Conservation (phyloP, 1,284 basidiomycete genomes). For the Ganoderma sinense region DNA sequence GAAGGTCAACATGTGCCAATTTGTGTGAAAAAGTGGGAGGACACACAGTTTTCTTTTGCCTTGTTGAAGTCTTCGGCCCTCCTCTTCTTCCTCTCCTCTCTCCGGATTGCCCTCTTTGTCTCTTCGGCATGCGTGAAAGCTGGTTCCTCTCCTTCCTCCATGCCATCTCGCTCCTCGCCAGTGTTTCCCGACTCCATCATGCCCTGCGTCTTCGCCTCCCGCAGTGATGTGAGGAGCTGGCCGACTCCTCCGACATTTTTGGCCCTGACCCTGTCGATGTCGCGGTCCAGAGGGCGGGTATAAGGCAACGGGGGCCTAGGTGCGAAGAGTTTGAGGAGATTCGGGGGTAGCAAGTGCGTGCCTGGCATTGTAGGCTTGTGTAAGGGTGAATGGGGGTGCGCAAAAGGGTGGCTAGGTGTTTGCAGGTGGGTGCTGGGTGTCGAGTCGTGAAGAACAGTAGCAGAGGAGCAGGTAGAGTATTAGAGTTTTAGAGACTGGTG, state of each 20-base stretch:
- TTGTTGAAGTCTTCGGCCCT: slow-evolving; percentile 82
- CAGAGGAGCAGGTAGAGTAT: slow-evolving; percentile 14
- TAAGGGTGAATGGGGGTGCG: background rate
- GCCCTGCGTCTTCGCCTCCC: slow-evolving; percentile 77
- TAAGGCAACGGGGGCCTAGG: slow-evolving; percentile 90
- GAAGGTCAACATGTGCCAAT: slow-evolving; percentile 6
- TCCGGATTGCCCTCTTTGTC: slow-evolving; percentile 76
- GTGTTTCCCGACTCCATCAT: slow-evolving; percentile 52
- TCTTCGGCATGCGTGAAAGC: slow-evolving; percentile 81
- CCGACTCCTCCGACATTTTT: slow-evolving; percentile 83
- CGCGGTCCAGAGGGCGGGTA: slow-evolving; percentile 82
- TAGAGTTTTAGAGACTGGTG: slow-evolving; percentile 5
- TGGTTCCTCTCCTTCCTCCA: slow-evolving; percentile 86
- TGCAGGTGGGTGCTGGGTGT: slow-evolving; percentile 7
- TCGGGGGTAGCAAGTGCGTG: slow-evolving; percentile 90
- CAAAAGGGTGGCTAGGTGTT: background rate
- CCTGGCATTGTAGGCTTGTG: slow-evolving; percentile 65
- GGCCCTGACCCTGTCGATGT: slow-evolving; percentile 75
- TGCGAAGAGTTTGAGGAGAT: slow-evolving; percentile 93
- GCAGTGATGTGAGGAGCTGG: slow-evolving; percentile 73
- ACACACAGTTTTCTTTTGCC: slow-evolving; percentile 85
- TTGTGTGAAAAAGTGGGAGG: slow-evolving; percentile 14
- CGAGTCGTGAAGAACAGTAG: slow-evolving; percentile 20
- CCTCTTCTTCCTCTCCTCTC: slow-evolving; percentile 84
- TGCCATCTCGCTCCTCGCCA: slow-evolving; percentile 60